Percentiles rank a stretch among this genome's conserved stretches.
Conservation (phyloP, 805 yeast genomes). For the Peterozyma toletana region DNA sequence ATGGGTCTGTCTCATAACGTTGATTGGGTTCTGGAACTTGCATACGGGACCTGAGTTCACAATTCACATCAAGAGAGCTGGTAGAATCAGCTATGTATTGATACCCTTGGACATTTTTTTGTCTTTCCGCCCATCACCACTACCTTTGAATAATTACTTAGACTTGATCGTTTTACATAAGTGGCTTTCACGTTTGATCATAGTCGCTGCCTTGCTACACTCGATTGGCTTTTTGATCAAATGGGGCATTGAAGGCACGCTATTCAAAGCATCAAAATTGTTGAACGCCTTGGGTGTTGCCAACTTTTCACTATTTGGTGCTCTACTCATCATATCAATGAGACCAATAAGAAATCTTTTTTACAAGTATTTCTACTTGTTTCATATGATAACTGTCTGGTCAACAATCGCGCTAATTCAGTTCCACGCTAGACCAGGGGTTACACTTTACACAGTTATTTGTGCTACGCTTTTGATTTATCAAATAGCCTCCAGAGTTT, state of each 20-base stretch:
- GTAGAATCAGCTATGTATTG: slow-evolving; percentile 52
- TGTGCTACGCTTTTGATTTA: slow-evolving; percentile 23
- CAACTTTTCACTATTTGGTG: slow-evolving; percentile 25
- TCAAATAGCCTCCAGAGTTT: slow-evolving; percentile 29
- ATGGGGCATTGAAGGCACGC: slow-evolving; percentile 35
- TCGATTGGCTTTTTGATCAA: slow-evolving; percentile 40
- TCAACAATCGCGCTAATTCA: slow-evolving; percentile 35
- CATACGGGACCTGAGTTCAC: slow-evolving; percentile 23
- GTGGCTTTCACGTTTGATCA: slow-evolving; percentile 60
- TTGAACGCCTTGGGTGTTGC: slow-evolving; percentile 49
- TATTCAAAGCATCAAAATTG: slow-evolving; percentile 22
- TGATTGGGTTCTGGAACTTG: slow-evolving; percentile 27
- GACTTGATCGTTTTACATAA: slow-evolving; percentile 54
- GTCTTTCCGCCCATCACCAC: slow-evolving; percentile 48
- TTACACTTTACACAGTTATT: slow-evolving; percentile 26
- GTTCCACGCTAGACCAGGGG: slow-evolving; percentile 70
- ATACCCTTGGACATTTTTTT: slow-evolving; percentile 51
- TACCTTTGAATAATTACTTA: slow-evolving; percentile 41
- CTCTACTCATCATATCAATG: slow-evolving; percentile 38
- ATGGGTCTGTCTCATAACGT: slow-evolving; percentile 26
- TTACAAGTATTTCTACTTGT: slow-evolving; percentile 47
- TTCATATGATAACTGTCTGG: slow-evolving; percentile 48
- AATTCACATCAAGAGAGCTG: slow-evolving; percentile 46
- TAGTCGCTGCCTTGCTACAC: slow-evolving; percentile 40
- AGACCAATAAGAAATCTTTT: slow-evolving; percentile 37